Evolutionary conservation across 257 asterid species (phyloP), one percentile per base, ranked within the genome.

Genomic region (Thymus mandschuricus): DNA sequence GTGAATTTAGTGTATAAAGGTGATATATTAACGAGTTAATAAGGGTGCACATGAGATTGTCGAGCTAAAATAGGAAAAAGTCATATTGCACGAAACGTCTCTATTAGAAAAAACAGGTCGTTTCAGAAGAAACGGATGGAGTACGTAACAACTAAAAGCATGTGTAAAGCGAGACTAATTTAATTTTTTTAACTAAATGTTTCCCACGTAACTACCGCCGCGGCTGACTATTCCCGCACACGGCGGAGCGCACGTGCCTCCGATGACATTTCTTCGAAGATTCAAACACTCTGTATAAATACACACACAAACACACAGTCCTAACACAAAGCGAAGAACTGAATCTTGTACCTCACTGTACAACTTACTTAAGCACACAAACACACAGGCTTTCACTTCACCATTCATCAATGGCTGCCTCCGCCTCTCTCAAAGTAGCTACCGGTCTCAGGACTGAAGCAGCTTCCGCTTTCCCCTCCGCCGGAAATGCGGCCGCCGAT

Each of bases 381-480:
- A 1, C 38, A 34, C 38, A 34, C 7, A 38, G 4, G 6, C 6
- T 38, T 38, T 38, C 41, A 38, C 41, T 13, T 49, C 10, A 5
- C 5, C 13, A 55, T 10, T 11, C 40, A 63, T 15, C 56, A 38
- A 82, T 80, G 87, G 82, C 84, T 13, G 58, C 46, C n/a, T 38
- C 81, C 57, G 79, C 60, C 69, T 35, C 79, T 7, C 43, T 78
- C 21, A 75, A 68, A 38, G 34, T 59, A 15, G 49, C 9, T 8
- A 52, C 12, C 2, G 45, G 1, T 55, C 34, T 49, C 65, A 74
- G 66, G 29, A 13, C 21, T 15, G 30, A 43, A 60, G 8, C 59
- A 50, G 28, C 72, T 12, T 48, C 70, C 55, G 69, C 66, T 67
- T 45, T 81, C 30, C 66, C 65, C 15, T 50, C 72, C 10, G 56